Base-by-base conservation (phyloP, 345 rosid genomes). In the Linum tenue region DNA sequence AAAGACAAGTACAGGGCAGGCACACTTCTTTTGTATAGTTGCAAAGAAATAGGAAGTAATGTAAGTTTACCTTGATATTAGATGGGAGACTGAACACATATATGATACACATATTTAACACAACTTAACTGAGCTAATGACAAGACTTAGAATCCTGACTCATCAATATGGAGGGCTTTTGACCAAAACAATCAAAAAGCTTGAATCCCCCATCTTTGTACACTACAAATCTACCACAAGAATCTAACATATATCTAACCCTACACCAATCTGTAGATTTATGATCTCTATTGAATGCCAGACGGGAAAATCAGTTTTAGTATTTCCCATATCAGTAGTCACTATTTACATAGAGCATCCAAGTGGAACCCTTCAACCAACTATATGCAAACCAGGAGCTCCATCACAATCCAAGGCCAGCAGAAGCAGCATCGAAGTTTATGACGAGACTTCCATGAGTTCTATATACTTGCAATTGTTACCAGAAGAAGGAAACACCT, bases 261-360 rank as follows among this genome's bases (percentile, higher is more conserved):
- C 31, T 22, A 62, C 72, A 72, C 74, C 86, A 43, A 43, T 43
- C 9, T 84, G 80, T 88, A 84, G 85, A 86, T 60, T 67, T 77
- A 75, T 66, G 62, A 71, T 62, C 62, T 78, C 80, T 76, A 77
- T 74, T 80, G 77, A 70, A 71, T 70, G 69, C 69, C 64, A 65
- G 64, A 48, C 14, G 14, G 15, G 53, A 3, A 48, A 22, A 44
- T 70, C 73, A 68, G 14, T 35, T 50, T 57, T 12, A 70, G 75
- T 55, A 22, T 69, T 64, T 73, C 22, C 56, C 64, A 69, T 63
- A 60, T 43, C 70, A 72, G 66, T 56, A 61, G 75, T 75, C 77
- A 60, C 77, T 81, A 83, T 86, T 16, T 81, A 78, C 77, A 79
- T 41, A 68, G 1, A 16, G 63, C 71, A 22, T 22, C 31, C 31